These are phyloP conservation scores for Phytophthora megakarya DNA, from an alignment of 352 stramenopile genomes.

Conservation along the genomic window DNA sequence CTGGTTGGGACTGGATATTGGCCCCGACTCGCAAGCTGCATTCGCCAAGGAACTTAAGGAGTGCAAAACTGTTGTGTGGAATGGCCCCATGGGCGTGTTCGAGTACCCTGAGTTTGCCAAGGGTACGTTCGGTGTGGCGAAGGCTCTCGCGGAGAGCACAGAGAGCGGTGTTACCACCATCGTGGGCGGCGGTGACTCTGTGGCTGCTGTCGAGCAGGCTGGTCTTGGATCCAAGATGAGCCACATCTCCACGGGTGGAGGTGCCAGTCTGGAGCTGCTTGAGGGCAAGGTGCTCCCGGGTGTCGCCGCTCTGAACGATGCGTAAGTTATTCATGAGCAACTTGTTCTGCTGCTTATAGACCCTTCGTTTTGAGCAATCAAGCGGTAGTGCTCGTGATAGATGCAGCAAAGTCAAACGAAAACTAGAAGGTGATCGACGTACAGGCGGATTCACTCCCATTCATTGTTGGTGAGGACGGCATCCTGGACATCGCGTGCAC, in stretches of 20 bases:
- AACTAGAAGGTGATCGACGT: constrained; percentile 9
- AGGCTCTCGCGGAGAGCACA: constrained; percentile 92
- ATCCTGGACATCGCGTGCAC: too few species aligned
- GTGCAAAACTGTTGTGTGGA: constrained; percentile 93
- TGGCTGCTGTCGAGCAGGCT: constrained; percentile 94
- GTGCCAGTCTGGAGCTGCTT: constrained; percentile 98
- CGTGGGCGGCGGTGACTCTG: constrained; percentile 95
- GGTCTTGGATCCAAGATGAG: constrained; percentile 93
- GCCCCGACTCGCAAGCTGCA: constrained; percentile 52
- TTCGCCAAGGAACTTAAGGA: constrained; percentile 88
- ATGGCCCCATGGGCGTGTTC: constrained; percentile 98
- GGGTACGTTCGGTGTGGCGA: constrained; percentile 93
- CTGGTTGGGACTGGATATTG: constrained; percentile 95
- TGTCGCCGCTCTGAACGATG: constrained; percentile 92
- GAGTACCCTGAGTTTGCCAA: constrained; percentile 96
- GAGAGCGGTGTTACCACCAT: constrained; percentile 84
- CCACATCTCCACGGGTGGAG: constrained; percentile 98
- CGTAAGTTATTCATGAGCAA: constrained; percentile 34
- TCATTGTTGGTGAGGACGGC: background rate
- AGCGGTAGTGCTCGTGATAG: constrained; percentile 19
- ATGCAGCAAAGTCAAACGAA: constrained; percentile 9
- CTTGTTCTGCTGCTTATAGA: constrained; percentile 11
- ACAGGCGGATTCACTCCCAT: background rate
- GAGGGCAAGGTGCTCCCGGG: constrained; percentile 98
- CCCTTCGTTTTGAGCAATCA: constrained; percentile 17